Conservation (phyloP, 2,329 filamentous ascomycete species). For the Ophiostoma triangulosporum region DNA sequence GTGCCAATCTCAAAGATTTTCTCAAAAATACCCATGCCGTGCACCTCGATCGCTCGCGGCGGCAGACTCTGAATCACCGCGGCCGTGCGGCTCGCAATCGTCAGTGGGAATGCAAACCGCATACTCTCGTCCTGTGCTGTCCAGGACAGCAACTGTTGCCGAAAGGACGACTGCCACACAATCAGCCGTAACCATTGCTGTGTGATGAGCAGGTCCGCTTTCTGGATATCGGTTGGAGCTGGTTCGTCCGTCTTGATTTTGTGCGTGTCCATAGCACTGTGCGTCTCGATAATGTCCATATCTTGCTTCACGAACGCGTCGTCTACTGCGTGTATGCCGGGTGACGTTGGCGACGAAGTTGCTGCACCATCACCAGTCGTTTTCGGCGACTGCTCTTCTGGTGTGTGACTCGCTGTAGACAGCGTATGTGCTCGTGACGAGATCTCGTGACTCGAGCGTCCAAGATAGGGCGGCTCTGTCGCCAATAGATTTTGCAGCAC, state of each 20-base stretch:
- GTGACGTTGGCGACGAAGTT: not conserved
- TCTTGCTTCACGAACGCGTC: conserved; percentile 3
- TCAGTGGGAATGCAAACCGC: conserved; percentile 47
- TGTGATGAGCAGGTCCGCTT: conserved; percentile 53
- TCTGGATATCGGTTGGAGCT: conserved; percentile 47
- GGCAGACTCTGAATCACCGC: conserved; percentile 28
- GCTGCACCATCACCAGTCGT: conserved; percentile 9
- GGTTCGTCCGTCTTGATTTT: conserved; percentile 19
- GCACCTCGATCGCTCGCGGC: conserved; percentile 29
- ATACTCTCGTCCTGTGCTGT: conserved; percentile 43
- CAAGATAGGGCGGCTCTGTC: conserved; percentile 21
- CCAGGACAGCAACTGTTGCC: conserved; percentile 49
- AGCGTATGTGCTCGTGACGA: conserved; percentile 2
- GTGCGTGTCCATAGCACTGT: not conserved
- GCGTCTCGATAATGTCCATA: not conserved
- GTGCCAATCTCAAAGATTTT: conserved; percentile 36
- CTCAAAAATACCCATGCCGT: conserved; percentile 36
- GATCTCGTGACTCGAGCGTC: conserved; percentile 10
- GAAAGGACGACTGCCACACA: conserved; percentile 59
- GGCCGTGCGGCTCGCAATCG: conserved; percentile 46
- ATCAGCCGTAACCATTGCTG: conserved; percentile 59
- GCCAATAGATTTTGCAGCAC: conserved; percentile 23
- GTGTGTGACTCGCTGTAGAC: conserved; percentile 17
- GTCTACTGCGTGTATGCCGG: not conserved
- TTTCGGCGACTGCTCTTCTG: conserved; percentile 27